Evolutionary conservation across 2,329 filamentous ascomycete genomes (phyloP), one percentile per base, ranked within the genome.

Genomic region (Verticillium albo-atrum): DNA sequence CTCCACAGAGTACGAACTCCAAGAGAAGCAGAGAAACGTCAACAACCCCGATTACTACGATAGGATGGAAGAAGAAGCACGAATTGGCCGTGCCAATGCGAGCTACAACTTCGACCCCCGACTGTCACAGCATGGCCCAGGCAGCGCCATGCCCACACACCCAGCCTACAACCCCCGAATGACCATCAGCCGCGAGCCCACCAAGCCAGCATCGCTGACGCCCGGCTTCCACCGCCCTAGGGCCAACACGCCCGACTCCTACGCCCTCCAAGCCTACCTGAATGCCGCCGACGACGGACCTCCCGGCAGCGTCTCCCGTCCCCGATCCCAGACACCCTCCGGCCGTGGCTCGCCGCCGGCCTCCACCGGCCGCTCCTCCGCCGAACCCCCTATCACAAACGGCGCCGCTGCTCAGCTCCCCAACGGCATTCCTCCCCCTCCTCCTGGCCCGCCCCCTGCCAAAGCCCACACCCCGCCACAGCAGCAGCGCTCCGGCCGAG

Each of bases 101-200:
- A 60, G 67, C 28, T 72, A 74, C 63, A 65, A 67, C 58, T 68
- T 67, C 26, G 67, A 74, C 32, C 70, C 69, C 0, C 67, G 67
- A 23, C 58, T 64, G 0, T 58, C 53, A 5, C 56, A 60, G 10
- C 63, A 65, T 10, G 68, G 64, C 2, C 67, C 67, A 4, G 58
- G 56, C 15, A 72, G 64, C 52, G 72, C 73, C 1, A 70, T 82
- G 50, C 80, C 80, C 0, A 71, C 78, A 0, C 81, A 83, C 60
- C 77, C 75, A 0, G 81, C 81, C 0, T 83, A 83, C 55, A 73
- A 81, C 23, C 77, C 78, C 1, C 71, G 70, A 4, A 68, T 72
- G 7, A 47, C 42, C 42, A 60, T 72, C 58, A 74, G 69, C 60
- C 68, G 73, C 7, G 65, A 65, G 32, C 54, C 20, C 15, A 25